A percentile compares a stretch with the other conserved stretches of the same genome.
phyloP scores from a whole-genome alignment of 208 protist species.

The Crithidia sp. region DNA sequence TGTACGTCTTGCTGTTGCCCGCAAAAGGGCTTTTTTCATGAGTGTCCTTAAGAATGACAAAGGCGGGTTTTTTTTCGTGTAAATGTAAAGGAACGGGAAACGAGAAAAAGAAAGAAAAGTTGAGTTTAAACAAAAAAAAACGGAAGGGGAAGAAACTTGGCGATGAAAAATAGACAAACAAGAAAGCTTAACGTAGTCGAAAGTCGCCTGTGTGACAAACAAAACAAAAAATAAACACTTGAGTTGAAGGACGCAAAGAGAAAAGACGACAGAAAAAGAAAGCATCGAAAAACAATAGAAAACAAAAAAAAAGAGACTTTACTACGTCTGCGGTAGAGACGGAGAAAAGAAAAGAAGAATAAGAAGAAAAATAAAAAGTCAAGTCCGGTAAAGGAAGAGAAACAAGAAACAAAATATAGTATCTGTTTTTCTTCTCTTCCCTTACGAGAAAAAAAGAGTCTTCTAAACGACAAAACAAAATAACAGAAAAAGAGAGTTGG shows the following conservation, averaged over 20 bases:
- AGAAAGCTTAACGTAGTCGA: background rate
- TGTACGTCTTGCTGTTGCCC: background rate
- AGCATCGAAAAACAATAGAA: background rate
- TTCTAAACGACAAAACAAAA: too few relatives aligned
- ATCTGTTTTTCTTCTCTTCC: background rate
- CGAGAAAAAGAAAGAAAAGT: background rate
- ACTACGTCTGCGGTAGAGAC: too few relatives aligned
- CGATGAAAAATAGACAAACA: background rate
- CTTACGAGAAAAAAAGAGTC: conserved; percentile 3
- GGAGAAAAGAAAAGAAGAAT: background rate
- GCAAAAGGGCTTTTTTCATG: too few relatives aligned
- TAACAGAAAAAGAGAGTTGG: too few relatives aligned
- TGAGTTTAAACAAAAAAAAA: conserved; percentile 1
- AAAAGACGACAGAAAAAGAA: conserved; percentile 5
- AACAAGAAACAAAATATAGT: background rate
- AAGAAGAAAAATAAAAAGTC: background rate
- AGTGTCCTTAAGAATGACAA: background rate
- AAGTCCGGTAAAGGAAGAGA: background rate
- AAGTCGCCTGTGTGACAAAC: background rate
- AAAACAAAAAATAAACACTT: background rate
- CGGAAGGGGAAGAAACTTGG: background rate
- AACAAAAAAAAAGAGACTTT: background rate
- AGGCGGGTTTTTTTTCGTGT: too few relatives aligned
- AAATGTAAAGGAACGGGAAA: background rate
- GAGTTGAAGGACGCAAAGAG: background rate